Evolutionary conservation across 768 basidiomycete species (phyloP).

Genomic region (Leccinum incarnatum): DNA sequence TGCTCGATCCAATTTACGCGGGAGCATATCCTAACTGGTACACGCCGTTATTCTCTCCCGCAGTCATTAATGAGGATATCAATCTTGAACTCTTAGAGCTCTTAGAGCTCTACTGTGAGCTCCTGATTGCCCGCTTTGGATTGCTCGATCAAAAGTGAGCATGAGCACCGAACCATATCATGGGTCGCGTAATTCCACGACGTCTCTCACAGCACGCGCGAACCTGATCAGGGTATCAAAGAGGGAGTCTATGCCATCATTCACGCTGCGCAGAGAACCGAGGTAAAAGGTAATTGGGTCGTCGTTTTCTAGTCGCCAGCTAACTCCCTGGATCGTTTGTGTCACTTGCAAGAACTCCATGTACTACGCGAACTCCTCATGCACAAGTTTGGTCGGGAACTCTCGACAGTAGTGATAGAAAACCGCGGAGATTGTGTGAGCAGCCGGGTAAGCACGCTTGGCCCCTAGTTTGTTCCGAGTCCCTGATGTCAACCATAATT

Average conservation of each 20-base stretch:
- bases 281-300: conserved; percentile 66
- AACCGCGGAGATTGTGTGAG: conserved; percentile 80
- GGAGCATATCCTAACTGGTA: conserved; percentile 13
- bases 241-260: conserved; percentile 91
- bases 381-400: conserved; percentile 95
- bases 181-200: conserved; percentile 5
- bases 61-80: conserved; percentile 84
- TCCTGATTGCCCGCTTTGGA: conserved; percentile 89
- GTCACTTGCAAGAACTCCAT: conserved; percentile 65
- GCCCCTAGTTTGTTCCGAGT: background rate
- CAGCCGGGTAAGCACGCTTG: conserved; percentile 59
- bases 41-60: conserved; percentile 2
- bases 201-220: conserved; percentile 51
- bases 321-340: conserved; percentile 3
- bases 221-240: conserved; percentile 81
- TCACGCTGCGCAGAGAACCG: conserved; percentile 87
- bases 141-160: conserved; percentile 85
- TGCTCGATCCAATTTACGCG: conserved; percentile 16
- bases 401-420: conserved; percentile 81
- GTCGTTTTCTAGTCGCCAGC: background rate
- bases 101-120: conserved; percentile 91
- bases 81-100: conserved; percentile 87
- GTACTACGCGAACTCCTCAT: conserved; percentile 89
- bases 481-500: conserved; percentile 4
- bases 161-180: background rate